These are phyloP conservation scores for Polygonum maritimum DNA, from an alignment of 148 eudicot genomes.

Conservation along the genomic window DNA sequence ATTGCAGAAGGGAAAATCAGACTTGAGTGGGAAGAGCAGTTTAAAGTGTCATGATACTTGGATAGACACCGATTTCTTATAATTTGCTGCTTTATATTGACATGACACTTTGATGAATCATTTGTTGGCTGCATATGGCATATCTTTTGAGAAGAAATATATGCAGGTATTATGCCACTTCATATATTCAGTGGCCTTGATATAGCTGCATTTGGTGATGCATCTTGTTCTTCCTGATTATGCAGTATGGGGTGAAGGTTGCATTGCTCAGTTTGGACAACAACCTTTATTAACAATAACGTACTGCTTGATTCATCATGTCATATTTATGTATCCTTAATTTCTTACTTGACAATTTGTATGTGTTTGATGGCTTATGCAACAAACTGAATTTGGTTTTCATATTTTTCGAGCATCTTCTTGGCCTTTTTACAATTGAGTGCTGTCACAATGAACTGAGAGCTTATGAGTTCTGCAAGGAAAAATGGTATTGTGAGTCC, in stretches of 20 bases:
- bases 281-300: constrained; percentile 56
- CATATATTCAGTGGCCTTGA: not conserved
- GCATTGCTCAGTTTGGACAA: constrained; percentile 56
- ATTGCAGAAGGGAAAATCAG: constrained; percentile 59
- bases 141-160: constrained; percentile 57
- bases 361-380: not conserved
- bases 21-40: constrained; percentile 70
- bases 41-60: constrained; percentile 18
- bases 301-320: constrained; percentile 26
- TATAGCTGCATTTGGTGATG: not conserved
- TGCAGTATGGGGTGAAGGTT: constrained; percentile 76
- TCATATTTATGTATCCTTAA: not conserved
- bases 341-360: not conserved
- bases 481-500: constrained; percentile 75
- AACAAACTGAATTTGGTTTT: constrained; percentile 12
- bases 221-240: not conserved
- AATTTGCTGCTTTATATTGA: constrained; percentile 12
- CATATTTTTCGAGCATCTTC: constrained; percentile 40
- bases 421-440: constrained; percentile 44
- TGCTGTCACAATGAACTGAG: constrained; percentile 47
- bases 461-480: constrained; percentile 56
- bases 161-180: constrained; percentile 39
- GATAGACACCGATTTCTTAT: too few relatives aligned
- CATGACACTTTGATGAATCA: constrained; percentile 37
- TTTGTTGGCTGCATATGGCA: constrained; percentile 54